Conservation (phyloP, 31 red algal species). For the Endocladia muricata region DNA sequence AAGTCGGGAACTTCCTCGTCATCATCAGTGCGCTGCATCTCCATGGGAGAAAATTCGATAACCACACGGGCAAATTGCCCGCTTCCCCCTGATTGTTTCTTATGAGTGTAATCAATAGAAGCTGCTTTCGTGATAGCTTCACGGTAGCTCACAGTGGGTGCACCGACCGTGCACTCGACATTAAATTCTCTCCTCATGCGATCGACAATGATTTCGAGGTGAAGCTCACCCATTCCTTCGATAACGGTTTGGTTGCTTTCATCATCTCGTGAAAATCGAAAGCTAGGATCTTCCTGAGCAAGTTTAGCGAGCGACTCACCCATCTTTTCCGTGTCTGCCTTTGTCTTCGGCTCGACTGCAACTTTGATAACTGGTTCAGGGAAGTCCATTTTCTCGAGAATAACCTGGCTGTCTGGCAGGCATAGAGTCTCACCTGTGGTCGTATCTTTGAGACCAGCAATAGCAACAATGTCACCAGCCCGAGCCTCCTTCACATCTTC, state of each 20-base stretch:
- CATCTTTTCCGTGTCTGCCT: constrained; percentile 99
- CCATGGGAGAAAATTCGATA: constrained; percentile 85
- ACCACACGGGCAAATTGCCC: constrained; percentile 96
- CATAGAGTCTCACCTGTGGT: constrained; percentile 98
- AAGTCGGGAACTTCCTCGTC: constrained; percentile 42
- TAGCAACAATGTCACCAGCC: constrained; percentile 98
- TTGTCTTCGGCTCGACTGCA: constrained; percentile 96
- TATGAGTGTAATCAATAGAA: constrained; percentile 95
- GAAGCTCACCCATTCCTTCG: constrained; percentile 98
- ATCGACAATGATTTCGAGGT: constrained; percentile 99
- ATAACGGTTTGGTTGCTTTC: constrained; percentile 98
- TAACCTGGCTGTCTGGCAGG: constrained; percentile 68
- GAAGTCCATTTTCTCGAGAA: constrained; percentile 99
- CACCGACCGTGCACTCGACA: constrained; percentile 92
- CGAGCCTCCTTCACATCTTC: constrained; percentile 91
- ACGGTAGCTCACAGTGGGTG: constrained; percentile 93
- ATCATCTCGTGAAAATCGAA: constrained; percentile 95
- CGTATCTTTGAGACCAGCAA: constrained; percentile 96
- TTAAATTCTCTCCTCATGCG: constrained; percentile 99
- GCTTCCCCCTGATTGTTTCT: constrained; percentile 97
- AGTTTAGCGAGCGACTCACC: constrained; percentile 81
- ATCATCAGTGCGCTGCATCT: constrained; percentile 23
- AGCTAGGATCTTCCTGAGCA: constrained; percentile 96
- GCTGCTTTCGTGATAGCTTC: constrained; percentile 85
- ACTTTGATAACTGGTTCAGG: constrained; percentile 97